A percentile compares a stretch with the other conserved stretches of the same genome.
These are phyloP conservation scores for Halophytophthora batemanensis DNA, from an alignment of 352 stramenopile species.

Conservation along the genomic window DNA sequence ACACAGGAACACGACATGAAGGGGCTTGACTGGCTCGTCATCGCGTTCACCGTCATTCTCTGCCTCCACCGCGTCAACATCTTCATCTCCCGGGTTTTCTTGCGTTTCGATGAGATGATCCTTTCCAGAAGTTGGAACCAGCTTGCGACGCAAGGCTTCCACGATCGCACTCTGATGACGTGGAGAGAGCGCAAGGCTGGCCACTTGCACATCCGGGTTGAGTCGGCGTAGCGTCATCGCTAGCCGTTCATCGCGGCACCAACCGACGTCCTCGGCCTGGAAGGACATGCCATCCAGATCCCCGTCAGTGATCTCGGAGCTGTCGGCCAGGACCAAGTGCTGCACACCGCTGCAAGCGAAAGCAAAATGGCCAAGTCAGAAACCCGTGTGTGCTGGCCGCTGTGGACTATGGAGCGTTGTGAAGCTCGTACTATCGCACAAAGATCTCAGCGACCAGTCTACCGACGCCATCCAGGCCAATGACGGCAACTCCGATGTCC, in stretches of 20 bases:
- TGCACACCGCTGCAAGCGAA: constrained; percentile 32
- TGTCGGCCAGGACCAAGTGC: constrained; percentile 33
- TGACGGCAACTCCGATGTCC: constrained; percentile 28
- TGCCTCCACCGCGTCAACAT: neutral
- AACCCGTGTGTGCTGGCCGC: neutral
- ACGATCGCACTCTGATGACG: neutral
- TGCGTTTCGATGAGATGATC: neutral
- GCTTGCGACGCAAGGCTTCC: neutral
- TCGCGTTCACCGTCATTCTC: constrained; percentile 3
- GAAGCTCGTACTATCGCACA: constrained; percentile 34
- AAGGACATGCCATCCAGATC: constrained; percentile 43
- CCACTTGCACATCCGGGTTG: constrained; percentile 33
- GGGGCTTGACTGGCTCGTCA: neutral
- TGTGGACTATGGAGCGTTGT: neutral
- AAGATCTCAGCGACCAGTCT: constrained; percentile 37
- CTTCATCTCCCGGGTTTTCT: neutral
- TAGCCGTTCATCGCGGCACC: constrained; percentile 27
- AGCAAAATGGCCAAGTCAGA: neutral
- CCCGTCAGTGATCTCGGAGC: constrained; percentile 11
- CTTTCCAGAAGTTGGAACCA: neutral
- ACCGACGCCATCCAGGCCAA: constrained; percentile 46
- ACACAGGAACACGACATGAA: constrained; percentile 37
- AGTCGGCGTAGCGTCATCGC: constrained; percentile 16
- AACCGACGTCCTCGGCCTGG: constrained; percentile 28
- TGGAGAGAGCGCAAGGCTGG: constrained; percentile 9